These are phyloP conservation scores for Nelumbo lutea DNA, from an alignment of 164 flowering plant species.

Conservation along the genomic window DNA sequence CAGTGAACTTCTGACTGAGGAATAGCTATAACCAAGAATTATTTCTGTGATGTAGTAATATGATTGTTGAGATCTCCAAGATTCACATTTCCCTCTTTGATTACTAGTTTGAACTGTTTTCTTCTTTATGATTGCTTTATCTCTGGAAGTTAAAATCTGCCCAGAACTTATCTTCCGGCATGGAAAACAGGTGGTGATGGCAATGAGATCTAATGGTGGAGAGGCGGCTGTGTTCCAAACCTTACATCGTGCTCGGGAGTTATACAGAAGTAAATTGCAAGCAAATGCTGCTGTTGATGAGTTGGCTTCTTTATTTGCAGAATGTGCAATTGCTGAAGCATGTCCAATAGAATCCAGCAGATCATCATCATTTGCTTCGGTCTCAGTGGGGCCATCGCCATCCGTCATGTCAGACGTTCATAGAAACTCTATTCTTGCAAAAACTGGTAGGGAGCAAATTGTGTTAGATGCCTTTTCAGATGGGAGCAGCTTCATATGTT, in stretches of 20 bases:
- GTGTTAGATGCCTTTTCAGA: constrained; percentile 85
- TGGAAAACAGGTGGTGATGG: constrained; percentile 66
- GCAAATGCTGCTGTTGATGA: constrained; percentile 65
- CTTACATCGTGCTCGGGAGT: constrained; percentile 73
- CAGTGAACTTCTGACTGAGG: too few relatives aligned
- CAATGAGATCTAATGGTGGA: constrained; percentile 68
- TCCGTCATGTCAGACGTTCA: constrained; percentile 33
- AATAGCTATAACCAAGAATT: too few relatives aligned
- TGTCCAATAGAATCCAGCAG: constrained; percentile 34
- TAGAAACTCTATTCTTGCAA: constrained; percentile 70
- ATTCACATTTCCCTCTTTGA: too few relatives aligned
- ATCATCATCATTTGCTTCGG: constrained; percentile 11
- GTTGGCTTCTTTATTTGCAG: constrained; percentile 90
- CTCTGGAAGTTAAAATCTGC: too few relatives aligned
- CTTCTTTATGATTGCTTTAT: too few relatives aligned
- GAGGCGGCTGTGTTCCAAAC: constrained; percentile 63
- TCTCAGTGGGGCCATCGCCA: constrained; percentile 1
- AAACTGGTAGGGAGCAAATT: constrained; percentile 73
- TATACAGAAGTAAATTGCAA: constrained; percentile 56
- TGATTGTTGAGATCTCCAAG: too few relatives aligned
- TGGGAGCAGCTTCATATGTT: constrained; percentile 95
- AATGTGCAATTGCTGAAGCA: constrained; percentile 92
- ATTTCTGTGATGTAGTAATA: too few relatives aligned
- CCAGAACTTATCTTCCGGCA: neutral
- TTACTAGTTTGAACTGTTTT: too few relatives aligned